A percentile compares a stretch with the other conserved stretches of the same genome.
Evolutionary conservation across 768 basidiomycete genomes (phyloP).

Genomic region (Tubosaeta sp.): DNA sequence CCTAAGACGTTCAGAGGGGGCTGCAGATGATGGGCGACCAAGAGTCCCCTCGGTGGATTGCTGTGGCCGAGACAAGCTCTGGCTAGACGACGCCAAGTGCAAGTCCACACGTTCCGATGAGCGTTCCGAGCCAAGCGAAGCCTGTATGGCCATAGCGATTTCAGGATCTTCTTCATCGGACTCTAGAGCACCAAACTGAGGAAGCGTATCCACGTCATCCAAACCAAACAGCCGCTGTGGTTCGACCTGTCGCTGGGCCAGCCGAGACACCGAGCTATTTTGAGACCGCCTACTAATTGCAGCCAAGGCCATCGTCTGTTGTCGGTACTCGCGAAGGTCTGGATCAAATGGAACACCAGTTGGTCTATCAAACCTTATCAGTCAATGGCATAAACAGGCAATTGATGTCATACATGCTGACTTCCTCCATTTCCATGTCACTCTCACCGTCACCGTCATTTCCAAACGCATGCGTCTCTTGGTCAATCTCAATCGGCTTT

Average conservation of each 20-base stretch:
- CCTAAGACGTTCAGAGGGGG: neutral
- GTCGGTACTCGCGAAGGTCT: slow-evolving; percentile 57
- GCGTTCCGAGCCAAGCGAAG: slow-evolving; percentile 44
- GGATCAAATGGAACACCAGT: slow-evolving; percentile 41
- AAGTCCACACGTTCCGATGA: neutral
- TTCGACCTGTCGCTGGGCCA: slow-evolving; percentile 32
- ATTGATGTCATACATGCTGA: slow-evolving; percentile 51
- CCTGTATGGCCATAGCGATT: slow-evolving; percentile 57
- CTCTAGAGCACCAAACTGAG: slow-evolving; percentile 19
- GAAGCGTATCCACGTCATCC: slow-evolving; percentile 44
- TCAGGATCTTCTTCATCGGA: slow-evolving; percentile 50
- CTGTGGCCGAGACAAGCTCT: slow-evolving; percentile 1
- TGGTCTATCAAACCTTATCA: slow-evolving; percentile 27
- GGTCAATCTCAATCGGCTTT: slow-evolving; percentile 85
- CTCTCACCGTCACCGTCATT: slow-evolving; percentile 43
- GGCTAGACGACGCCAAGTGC: slow-evolving; percentile 1
- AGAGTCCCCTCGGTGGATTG: slow-evolving; percentile 1
- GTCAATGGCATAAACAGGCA: neutral
- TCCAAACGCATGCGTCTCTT: slow-evolving; percentile 40
- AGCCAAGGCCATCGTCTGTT: slow-evolving; percentile 54
- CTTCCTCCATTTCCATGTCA: slow-evolving; percentile 79
- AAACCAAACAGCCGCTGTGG: slow-evolving; percentile 49
- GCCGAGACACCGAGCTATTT: slow-evolving; percentile 26
- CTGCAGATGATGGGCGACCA: neutral
- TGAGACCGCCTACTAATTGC: slow-evolving; percentile 50